Percentiles rank a stretch among this genome's conserved stretches.
phyloP scores from a whole-genome alignment of 2,329 filamentous ascomycete species.

The Arthrobotrys musiformis region DNA sequence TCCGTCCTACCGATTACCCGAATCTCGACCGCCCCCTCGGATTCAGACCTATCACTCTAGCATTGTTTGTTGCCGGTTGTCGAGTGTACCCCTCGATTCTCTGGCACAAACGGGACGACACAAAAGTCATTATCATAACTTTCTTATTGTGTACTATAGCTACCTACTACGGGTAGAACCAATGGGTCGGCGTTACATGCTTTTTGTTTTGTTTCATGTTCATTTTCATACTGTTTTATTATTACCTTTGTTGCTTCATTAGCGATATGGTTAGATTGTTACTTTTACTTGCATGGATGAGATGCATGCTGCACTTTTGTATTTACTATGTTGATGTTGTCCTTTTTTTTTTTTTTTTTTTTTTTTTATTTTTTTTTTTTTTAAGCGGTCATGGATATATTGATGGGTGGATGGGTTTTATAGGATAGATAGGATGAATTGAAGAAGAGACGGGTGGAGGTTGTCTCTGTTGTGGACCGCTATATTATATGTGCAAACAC shows the following conservation, averaged over 20 bases:
- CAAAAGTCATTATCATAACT: slow-evolving; percentile 21
- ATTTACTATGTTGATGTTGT: not conserved
- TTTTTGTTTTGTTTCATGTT: slow-evolving; percentile 5
- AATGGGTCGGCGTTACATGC: slow-evolving; percentile 49
- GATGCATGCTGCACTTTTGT: not conserved
- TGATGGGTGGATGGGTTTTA: not conserved
- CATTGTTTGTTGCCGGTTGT: not conserved
- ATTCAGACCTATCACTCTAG: not conserved
- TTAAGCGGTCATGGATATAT: not conserved
- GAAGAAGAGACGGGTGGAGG: not conserved
- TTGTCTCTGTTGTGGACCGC: slow-evolving; percentile 1
- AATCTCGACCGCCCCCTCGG: not conserved
- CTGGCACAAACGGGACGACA: not conserved
- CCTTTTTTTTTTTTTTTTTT: not conserved
- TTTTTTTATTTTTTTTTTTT: not conserved
- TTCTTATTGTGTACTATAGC: slow-evolving; percentile 30
- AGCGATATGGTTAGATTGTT: slow-evolving; percentile 16
- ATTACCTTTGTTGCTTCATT: not conserved
- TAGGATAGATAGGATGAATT: slow-evolving; percentile 7
- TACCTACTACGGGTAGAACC: slow-evolving; percentile 17
- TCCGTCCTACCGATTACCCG: not conserved
- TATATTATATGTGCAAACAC: not conserved
- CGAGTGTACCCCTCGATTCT: not conserved
- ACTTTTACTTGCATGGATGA: not conserved
- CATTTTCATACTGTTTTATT: slow-evolving; percentile 2